phyloP scores from a whole-genome alignment of 345 rosid genomes.

The Moricandia moricandioides region DNA sequence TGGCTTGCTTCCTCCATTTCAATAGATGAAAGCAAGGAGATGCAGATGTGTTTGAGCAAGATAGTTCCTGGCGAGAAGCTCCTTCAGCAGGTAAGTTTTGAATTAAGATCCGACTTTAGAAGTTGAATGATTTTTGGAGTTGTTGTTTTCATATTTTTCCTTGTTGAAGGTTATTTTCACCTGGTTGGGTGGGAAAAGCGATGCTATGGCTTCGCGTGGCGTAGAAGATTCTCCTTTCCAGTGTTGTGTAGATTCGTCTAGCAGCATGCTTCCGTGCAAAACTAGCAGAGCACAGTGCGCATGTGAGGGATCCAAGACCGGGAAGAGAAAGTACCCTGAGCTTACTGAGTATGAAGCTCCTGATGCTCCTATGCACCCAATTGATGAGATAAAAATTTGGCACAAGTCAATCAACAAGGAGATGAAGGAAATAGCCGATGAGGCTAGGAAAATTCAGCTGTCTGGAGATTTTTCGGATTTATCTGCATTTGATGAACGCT shows the following conservation, averaged over 20 bases:
- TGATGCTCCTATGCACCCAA: constrained; percentile 50
- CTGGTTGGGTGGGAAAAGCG: constrained; percentile 62
- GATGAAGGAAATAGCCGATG: constrained; percentile 75
- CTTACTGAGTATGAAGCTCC: constrained; percentile 35
- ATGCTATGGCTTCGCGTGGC: constrained; percentile 27
- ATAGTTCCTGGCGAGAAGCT: constrained; percentile 78
- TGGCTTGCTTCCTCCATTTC: constrained; percentile 82
- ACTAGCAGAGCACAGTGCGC: constrained; percentile 45
- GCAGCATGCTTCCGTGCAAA: constrained; percentile 39
- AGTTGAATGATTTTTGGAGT: constrained; percentile 13
- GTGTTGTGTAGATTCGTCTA: constrained; percentile 41
- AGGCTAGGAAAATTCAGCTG: constrained; percentile 72
- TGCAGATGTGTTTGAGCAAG: constrained; percentile 69
- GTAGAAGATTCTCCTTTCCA: constrained; percentile 38
- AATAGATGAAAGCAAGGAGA: constrained; percentile 65
- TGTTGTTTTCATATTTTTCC: constrained; percentile 8
- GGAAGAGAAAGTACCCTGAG: constrained; percentile 73
- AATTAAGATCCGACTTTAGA: constrained; percentile 3
- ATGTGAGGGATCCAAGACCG: constrained; percentile 52
- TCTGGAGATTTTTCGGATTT: constrained; percentile 73
- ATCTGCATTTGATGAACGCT: constrained; percentile 71
- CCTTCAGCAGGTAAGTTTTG: constrained; percentile 61
- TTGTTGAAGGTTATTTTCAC: constrained; percentile 67
- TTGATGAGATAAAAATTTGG: constrained; percentile 88
- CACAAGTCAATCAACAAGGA: constrained; percentile 82